These are phyloP conservation scores for Pleoardoris graminearum DNA, from an alignment of 2,329 filamentous ascomycete species.

Conservation along the genomic window DNA sequence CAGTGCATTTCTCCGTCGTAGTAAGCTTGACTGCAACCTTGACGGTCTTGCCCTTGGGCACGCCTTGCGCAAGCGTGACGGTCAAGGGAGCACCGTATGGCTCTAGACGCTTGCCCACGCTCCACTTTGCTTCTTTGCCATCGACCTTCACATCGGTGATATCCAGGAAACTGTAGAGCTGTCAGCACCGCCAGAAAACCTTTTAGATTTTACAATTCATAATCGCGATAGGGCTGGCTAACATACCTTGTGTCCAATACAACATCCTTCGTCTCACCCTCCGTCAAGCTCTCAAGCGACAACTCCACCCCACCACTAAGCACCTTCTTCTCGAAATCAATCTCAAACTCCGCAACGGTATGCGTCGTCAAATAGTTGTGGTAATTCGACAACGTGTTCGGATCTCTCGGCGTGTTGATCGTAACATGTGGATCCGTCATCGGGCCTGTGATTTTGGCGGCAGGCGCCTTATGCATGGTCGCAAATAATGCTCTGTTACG, in stretches of 20 bases:
- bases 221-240: no score
- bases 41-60: constrained; percentile 52
- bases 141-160: constrained; percentile 73
- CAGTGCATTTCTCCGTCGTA: constrained; percentile 87
- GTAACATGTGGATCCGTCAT: constrained; percentile 41
- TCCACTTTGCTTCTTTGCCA: constrained; percentile 67
- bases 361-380: constrained; percentile 83
- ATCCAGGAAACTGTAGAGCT: constrained; percentile 64
- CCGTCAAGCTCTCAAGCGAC: constrained; percentile 74
- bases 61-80: constrained; percentile 56
- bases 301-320: constrained; percentile 78
- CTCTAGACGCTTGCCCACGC: constrained; percentile 68
- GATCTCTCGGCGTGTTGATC: constrained; percentile 66
- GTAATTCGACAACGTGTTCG: constrained; percentile 91
- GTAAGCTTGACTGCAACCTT: constrained; percentile 59
- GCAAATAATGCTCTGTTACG: constrained; percentile 7
- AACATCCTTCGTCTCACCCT: constrained; percentile 73
- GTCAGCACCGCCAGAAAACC: neutral
- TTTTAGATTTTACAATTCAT: no score
- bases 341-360: constrained; percentile 76
- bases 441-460: constrained; percentile 42
- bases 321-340: constrained; percentile 80
- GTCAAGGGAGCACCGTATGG: constrained; percentile 75
- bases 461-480: constrained; percentile 29
- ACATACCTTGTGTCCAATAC: constrained; percentile 76